These are phyloP conservation scores for Sporothrix schenckii DNA, from an alignment of 2,329 filamentous ascomycete species.

Conservation along the genomic window DNA sequence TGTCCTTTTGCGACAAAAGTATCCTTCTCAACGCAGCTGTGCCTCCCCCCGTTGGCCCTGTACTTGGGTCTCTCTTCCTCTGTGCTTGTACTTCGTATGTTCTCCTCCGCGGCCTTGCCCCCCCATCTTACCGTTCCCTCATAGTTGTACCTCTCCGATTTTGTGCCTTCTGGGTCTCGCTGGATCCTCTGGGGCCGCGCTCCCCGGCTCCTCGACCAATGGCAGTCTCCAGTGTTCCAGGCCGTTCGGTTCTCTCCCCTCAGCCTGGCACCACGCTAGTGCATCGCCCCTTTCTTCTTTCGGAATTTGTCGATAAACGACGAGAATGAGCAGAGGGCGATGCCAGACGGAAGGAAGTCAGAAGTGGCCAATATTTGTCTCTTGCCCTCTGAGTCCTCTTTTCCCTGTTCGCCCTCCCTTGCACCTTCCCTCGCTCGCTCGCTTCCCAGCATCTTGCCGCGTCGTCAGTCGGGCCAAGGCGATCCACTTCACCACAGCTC, in stretches of 20 bases:
- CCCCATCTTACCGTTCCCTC: slow-evolving; percentile 9
- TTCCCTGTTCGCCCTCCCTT: background rate
- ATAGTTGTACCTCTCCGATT: slow-evolving; percentile 5
- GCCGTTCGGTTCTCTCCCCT: slow-evolving; percentile 12
- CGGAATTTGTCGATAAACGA: slow-evolving; percentile 30
- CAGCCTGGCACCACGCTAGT: slow-evolving; percentile 27
- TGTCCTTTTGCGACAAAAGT: background rate
- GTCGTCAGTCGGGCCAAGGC: background rate
- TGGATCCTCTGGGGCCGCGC: slow-evolving; percentile 1
- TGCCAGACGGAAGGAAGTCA: background rate
- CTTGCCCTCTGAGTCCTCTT: background rate
- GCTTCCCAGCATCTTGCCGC: background rate
- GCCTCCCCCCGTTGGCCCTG: slow-evolving; percentile 2
- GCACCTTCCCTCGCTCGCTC: slow-evolving; percentile 3
- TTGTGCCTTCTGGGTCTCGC: background rate
- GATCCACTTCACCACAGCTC: slow-evolving; percentile 3
- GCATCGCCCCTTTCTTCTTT: slow-evolving; percentile 24
- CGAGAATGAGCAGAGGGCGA: slow-evolving; percentile 17
- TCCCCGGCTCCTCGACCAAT: slow-evolving; percentile 29
- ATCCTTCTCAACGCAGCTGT: background rate
- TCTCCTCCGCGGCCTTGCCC: slow-evolving; percentile 15
- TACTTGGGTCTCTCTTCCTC: slow-evolving; percentile 15
- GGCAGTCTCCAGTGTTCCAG: slow-evolving; percentile 10
- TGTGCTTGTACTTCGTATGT: background rate
- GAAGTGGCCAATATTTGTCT: background rate